phyloP scores from a whole-genome alignment of 2,329 filamentous ascomycete species.

The Diaporthe sp. region DNA sequence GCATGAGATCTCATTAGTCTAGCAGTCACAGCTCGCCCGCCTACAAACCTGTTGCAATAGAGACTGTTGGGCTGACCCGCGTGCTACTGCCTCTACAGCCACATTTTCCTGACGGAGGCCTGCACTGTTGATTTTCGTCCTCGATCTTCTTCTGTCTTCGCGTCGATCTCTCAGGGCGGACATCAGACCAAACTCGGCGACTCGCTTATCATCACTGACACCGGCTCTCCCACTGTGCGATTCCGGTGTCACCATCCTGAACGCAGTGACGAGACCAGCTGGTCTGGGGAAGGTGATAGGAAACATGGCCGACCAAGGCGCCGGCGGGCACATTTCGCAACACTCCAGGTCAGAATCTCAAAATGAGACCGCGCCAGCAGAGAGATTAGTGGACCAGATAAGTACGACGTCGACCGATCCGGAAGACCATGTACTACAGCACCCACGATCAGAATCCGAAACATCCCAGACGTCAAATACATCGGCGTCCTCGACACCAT shows the following conservation, averaged over 20 bases:
- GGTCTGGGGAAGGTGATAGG: neutral
- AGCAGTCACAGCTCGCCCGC: neutral
- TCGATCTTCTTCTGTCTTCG: conserved; percentile 12
- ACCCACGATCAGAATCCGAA: conserved; percentile 34
- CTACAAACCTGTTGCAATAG: neutral
- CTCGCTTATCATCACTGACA: conserved; percentile 13
- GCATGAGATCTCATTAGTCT: conserved; percentile 24
- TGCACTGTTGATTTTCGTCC: neutral
- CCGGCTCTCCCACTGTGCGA: neutral
- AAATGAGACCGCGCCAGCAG: conserved; percentile 53
- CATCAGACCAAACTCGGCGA: neutral
- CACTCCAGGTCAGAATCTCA: conserved; percentile 55
- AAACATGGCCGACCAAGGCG: conserved; percentile 59
- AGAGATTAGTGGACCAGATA: conserved; percentile 53
- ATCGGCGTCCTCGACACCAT: conserved; percentile 46
- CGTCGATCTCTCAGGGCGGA: conserved; percentile 14
- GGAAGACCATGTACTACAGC: conserved; percentile 38
- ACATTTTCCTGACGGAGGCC: conserved; percentile 6
- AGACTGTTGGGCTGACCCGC: conserved; percentile 24
- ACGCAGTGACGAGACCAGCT: conserved; percentile 19
- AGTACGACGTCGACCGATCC: conserved; percentile 32
- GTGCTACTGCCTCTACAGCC: conserved; percentile 23
- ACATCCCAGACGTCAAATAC: conserved; percentile 45
- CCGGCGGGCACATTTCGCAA: conserved; percentile 52
- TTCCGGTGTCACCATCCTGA: neutral